A percentile compares a stretch with the other conserved stretches of the same genome.
phyloP scores from a whole-genome alignment of 2,329 filamentous ascomycete species.

The Trichoderma polysporum region DNA sequence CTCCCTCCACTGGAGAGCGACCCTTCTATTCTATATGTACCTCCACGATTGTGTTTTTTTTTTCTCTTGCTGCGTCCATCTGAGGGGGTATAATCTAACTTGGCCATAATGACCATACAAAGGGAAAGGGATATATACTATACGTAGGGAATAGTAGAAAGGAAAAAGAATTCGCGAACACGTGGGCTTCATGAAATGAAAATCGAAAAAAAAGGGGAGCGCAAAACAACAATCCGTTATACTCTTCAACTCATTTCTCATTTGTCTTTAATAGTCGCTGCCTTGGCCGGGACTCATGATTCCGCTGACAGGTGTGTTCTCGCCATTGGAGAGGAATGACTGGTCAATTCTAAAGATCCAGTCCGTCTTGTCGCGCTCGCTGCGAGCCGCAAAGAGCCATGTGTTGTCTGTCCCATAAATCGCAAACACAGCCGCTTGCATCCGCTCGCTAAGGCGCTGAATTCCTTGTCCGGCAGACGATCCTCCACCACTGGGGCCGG shows the following conservation, averaged over 20 bases:
- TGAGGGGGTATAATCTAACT: constrained; percentile 22
- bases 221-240: constrained; percentile 2
- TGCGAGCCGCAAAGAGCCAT: constrained; percentile 88
- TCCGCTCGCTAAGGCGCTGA: constrained; percentile 55
- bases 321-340: constrained; percentile 57
- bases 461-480: constrained; percentile 41
- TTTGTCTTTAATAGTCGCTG: constrained; percentile 32
- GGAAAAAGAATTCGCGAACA: background rate
- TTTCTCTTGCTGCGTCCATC: background rate
- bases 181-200: background rate
- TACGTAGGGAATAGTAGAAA: background rate
- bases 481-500: constrained; percentile 41
- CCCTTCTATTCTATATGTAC: constrained; percentile 11
- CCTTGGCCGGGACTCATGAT: constrained; percentile 37
- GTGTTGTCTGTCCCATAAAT: constrained; percentile 94
- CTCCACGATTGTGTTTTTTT: background rate
- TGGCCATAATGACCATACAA: constrained; percentile 8
- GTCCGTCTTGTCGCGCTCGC: constrained; percentile 89
- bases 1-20: background rate
- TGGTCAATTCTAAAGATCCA: constrained; percentile 97
- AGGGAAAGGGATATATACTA: constrained; percentile 9
- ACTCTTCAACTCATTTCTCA: constrained; percentile 16
- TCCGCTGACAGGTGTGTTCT: constrained; percentile 41
- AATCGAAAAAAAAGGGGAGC: background rate
- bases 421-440: constrained; percentile 79